These are phyloP conservation scores for Acrocalymma vagum DNA, from an alignment of 2,329 filamentous ascomycete species.

Conservation along the genomic window DNA sequence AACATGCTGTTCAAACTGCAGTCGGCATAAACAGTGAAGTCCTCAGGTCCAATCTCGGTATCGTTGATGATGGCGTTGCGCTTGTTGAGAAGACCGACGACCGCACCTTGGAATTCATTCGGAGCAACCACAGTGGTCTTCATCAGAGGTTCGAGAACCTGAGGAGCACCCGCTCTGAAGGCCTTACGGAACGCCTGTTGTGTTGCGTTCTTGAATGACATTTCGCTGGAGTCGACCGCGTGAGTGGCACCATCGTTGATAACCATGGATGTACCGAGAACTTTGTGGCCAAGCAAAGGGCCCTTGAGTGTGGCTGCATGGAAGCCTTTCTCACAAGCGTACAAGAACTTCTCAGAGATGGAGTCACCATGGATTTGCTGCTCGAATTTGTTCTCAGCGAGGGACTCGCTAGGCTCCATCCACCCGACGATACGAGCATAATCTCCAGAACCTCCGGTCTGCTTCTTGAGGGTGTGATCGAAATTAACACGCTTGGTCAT, in stretches of 20 bases:
- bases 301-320: conserved; percentile 82
- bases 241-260: conserved; percentile 97
- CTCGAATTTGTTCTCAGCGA: conserved; percentile 83
- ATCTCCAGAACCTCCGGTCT: conserved; percentile 94
- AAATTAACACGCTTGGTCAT: conserved; percentile 82
- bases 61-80: conserved; percentile 94
- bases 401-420: conserved; percentile 82
- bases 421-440: conserved; percentile 91
- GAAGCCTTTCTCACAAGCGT: conserved; percentile 96
- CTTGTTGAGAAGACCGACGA: conserved; percentile 96
- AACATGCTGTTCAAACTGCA: conserved; percentile 98
- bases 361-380: conserved; percentile 86
- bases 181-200: conserved; percentile 97
- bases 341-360: conserved; percentile 95
- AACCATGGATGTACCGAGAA: conserved; percentile 89
- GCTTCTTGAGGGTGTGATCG: conserved; percentile 93
- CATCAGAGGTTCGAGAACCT: conserved; percentile 95
- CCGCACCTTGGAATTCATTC: conserved; percentile 95
- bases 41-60: conserved; percentile 91
- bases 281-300: conserved; percentile 89
- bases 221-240: conserved; percentile 97
- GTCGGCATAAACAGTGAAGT: conserved; percentile 92
- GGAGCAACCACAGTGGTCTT: conserved; percentile 97
- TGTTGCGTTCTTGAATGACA: conserved; percentile 92
- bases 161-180: conserved; percentile 80